phyloP scores from a whole-genome alignment of 139 green algal species.

The Chlamydomonas eustigma region DNA sequence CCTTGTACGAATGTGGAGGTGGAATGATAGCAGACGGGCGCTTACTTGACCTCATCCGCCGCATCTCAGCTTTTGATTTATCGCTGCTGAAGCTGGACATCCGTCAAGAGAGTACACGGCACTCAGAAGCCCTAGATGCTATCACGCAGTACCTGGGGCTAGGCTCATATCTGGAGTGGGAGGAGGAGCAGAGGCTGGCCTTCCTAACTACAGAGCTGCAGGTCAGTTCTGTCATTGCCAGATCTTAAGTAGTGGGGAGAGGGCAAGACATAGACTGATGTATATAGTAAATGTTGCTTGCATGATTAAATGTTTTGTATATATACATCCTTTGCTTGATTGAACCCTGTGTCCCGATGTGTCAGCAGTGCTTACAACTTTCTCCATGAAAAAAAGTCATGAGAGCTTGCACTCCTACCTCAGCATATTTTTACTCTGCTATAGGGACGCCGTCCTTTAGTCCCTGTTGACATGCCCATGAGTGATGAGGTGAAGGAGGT shows the following conservation, averaged over 20 bases:
- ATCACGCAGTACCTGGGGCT: conserved; percentile 83
- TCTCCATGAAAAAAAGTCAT: too few species aligned
- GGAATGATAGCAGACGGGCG: conserved; percentile 84
- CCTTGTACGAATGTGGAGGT: conserved; percentile 9
- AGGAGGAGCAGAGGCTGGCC: conserved; percentile 76
- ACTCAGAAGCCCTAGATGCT: conserved; percentile 80
- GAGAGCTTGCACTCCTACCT: too few species aligned
- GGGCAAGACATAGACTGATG: too few species aligned
- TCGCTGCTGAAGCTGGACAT: conserved; percentile 93
- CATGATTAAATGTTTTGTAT: too few species aligned
- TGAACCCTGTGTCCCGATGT: too few species aligned
- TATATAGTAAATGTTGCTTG: too few species aligned
- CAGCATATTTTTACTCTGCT: conserved; percentile 13
- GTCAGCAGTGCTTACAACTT: too few species aligned
- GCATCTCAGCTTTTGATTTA: conserved; percentile 85
- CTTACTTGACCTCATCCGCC: conserved; percentile 88
- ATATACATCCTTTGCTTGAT: too few species aligned
- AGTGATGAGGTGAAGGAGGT: conserved; percentile 78
- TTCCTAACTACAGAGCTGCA: conserved; percentile 80
- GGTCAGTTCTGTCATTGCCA: conserved; percentile 16
- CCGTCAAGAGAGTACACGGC: conserved; percentile 70
- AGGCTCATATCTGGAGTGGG: conserved; percentile 81
- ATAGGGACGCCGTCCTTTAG: conserved; percentile 77
- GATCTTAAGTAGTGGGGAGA: too few species aligned
- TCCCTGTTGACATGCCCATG: conserved; percentile 77